Base-by-base conservation (phyloP, 1,139 yeast species). In the Pichia inconspicua region DNA sequence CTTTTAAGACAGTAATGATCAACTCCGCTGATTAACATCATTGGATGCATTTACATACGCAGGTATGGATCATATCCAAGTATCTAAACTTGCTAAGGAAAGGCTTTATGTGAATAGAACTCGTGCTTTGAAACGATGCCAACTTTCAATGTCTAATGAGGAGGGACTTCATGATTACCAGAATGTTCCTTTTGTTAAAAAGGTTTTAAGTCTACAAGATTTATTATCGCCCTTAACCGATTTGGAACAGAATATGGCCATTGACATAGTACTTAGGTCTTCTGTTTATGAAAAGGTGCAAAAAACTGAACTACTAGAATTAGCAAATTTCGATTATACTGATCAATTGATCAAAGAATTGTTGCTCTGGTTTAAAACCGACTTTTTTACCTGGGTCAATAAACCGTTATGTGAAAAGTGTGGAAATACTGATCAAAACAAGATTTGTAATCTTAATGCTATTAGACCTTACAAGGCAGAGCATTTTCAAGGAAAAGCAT, bases 361-460 rank as follows among this genome's bases (percentile, higher is more conserved):
- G 19, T 70, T 90, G 36, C 66, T 73, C 41, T 90, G 94, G 79
- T 90, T 84, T 68, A 89, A 88, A 58, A 70, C 82, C 44, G 82
- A 78, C 43, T 89, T 87, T 67, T 90, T 92, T 67, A 70, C 68
- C 37, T 90, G 97, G 97, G 82, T 87, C 14, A 83, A 84, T 58
- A 73, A 74, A 41, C 90, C 95, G 0, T 61, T 68, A 9, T 89
- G 96, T 59, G 63, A 70, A 0, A 50, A 44, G 0, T 88, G 96
- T 62, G 73, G 72, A 0, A 70, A 66, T n/a, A 59, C 57, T 5
- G 63, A 65, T 11, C 67, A 71, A 53, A 59, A 63, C 15, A 64
- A 64, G 34, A 66, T 79, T n/a, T 51, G 49, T 4, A 56, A 62
- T 0, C 48, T 64, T 0, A 75, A 75, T 0, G 56, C 64, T 0